Evolutionary conservation across 1,284 basidiomycete species (phyloP).

Genomic region (Ustilago loliicola): DNA sequence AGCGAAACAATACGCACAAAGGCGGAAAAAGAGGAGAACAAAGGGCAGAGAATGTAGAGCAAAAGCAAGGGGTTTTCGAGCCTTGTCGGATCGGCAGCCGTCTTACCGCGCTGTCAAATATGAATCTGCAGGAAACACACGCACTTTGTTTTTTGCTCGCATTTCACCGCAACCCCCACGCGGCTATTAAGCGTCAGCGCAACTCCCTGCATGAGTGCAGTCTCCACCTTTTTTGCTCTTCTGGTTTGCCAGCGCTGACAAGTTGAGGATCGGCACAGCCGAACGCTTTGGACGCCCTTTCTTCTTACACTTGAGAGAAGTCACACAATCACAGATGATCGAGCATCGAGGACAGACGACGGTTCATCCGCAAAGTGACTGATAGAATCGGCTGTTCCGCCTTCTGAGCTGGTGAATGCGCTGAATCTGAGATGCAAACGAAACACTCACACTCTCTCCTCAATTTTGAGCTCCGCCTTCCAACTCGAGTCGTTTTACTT

Average conservation of each 20-base stretch:
- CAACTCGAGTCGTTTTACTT: not conserved
- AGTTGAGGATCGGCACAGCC: conserved; percentile 2
- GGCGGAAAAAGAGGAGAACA: not conserved
- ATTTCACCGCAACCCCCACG: not conserved
- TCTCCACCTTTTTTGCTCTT: conserved; percentile 1
- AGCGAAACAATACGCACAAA: not conserved
- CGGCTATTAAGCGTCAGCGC: conserved; percentile 4
- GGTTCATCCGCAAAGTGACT: not conserved
- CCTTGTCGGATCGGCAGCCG: conserved; percentile 2
- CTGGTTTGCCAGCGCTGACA: not conserved
- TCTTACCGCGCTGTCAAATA: conserved; percentile 14
- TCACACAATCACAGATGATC: not conserved
- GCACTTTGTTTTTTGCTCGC: not conserved
- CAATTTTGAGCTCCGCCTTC: not conserved
- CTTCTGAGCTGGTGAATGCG: not conserved
- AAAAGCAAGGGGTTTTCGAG: not conserved
- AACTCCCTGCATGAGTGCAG: conserved; percentile 10
- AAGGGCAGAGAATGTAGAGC: not conserved
- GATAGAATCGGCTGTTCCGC: conserved; percentile 1
- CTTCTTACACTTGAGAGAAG: not conserved
- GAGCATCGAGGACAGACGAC: not conserved
- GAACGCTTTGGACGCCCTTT: conserved; percentile 4
- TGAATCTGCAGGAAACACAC: not conserved
- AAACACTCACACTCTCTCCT: too few species aligned
- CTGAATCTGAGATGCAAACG: conserved; percentile 2